Evolutionary conservation across 805 yeast species (phyloP).

Genomic region (Yamadazyma scolyti): DNA sequence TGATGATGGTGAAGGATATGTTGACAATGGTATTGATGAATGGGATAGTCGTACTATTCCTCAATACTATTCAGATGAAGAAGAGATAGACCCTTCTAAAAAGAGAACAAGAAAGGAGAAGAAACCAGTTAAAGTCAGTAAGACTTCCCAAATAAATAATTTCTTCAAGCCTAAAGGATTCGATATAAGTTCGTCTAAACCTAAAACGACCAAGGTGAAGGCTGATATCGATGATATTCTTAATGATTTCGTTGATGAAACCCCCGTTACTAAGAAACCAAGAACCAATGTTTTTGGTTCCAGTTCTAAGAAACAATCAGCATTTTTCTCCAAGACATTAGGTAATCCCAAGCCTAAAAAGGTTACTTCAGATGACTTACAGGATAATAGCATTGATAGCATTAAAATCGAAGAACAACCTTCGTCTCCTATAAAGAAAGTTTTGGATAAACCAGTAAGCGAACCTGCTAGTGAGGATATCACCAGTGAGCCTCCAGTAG

Average conservation of each 20-base stretch:
- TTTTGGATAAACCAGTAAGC: neutral
- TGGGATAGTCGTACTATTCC: slow-evolving; percentile 62
- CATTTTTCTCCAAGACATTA: slow-evolving; percentile 3
- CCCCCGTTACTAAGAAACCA: slow-evolving; percentile 6
- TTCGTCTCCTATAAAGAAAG: slow-evolving; percentile 35
- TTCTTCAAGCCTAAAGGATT: slow-evolving; percentile 44
- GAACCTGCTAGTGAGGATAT: neutral
- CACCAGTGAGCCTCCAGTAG: slow-evolving; percentile 1
- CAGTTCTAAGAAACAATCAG: neutral
- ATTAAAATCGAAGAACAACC: slow-evolving; percentile 20
- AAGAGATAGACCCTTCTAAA: slow-evolving; percentile 25
- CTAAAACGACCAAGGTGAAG: slow-evolving; percentile 35
- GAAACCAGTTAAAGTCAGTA: slow-evolving; percentile 36
- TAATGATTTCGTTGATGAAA: slow-evolving; percentile 41
- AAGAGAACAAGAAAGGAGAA: slow-evolving; percentile 22
- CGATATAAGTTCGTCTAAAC: slow-evolving; percentile 6
- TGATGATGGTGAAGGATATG: slow-evolving; percentile 91
- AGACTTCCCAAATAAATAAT: slow-evolving; percentile 47
- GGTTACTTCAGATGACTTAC: slow-evolving; percentile 11
- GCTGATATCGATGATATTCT: slow-evolving; percentile 65
- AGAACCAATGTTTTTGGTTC: slow-evolving; percentile 4
- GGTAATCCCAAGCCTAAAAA: too few relatives aligned
- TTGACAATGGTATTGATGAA: slow-evolving; percentile 89
- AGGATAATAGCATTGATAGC: slow-evolving; percentile 21
- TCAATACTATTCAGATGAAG: slow-evolving; percentile 56